phyloP scores from a whole-genome alignment of 2,329 filamentous ascomycete species.

The Aspergillus pseudoviridinutans region DNA sequence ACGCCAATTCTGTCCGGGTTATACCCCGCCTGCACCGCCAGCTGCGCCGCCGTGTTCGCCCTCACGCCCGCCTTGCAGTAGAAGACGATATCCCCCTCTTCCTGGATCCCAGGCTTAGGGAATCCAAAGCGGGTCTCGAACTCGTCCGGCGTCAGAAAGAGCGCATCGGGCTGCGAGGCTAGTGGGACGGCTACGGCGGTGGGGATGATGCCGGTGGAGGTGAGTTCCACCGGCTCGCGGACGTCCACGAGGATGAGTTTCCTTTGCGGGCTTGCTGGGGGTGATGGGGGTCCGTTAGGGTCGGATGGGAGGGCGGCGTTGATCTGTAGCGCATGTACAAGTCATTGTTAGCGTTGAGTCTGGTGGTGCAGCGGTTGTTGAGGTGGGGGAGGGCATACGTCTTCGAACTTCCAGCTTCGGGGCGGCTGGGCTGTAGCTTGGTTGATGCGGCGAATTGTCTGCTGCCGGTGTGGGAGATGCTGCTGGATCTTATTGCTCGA shows the following conservation, averaged over 20 bases:
- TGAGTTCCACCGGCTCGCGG: conserved; percentile 46
- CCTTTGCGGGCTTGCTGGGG: conserved; percentile 22
- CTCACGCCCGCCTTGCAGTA: conserved; percentile 93
- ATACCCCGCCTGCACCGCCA: conserved; percentile 77
- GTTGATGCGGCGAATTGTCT: conserved; percentile 19
- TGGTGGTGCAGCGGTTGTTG: background rate
- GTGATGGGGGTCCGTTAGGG: conserved; percentile 5
- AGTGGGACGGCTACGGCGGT: conserved; percentile 79
- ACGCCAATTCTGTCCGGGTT: conserved; percentile 54
- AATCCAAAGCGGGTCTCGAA: conserved; percentile 83
- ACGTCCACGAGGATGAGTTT: conserved; percentile 43
- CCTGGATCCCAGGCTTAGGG: conserved; percentile 57
- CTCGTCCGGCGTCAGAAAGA: conserved; percentile 70
- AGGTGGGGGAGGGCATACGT: conserved; percentile 21
- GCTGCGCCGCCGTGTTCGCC: conserved; percentile 68
- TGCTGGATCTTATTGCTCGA: background rate
- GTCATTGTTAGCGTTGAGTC: background rate
- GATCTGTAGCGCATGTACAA: conserved; percentile 23
- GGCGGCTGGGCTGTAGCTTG: background rate
- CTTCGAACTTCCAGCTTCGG: conserved; percentile 33
- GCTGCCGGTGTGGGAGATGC: background rate
- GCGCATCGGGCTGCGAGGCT: conserved; percentile 69
- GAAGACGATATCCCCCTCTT: conserved; percentile 60
- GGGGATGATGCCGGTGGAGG: conserved; percentile 60
- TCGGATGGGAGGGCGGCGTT: conserved; percentile 29